Conservation (phyloP, 2,329 filamentous ascomycete species). For the Xylariales sp. region DNA sequence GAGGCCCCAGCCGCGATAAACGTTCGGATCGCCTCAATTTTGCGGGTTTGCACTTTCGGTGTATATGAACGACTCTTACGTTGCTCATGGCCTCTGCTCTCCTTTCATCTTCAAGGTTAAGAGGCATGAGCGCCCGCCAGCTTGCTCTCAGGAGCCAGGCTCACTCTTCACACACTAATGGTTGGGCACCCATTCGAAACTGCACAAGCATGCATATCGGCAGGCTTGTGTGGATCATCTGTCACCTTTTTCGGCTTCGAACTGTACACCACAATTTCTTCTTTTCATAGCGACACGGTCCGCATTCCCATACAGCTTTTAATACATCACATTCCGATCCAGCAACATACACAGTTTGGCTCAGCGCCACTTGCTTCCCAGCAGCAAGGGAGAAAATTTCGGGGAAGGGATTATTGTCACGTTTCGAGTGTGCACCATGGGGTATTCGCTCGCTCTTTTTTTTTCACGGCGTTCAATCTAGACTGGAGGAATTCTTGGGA, state of each 20-base stretch:
- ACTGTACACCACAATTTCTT: constrained; percentile 27
- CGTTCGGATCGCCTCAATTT: constrained; percentile 4
- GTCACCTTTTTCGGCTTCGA: constrained; percentile 17
- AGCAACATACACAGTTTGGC: constrained; percentile 11
- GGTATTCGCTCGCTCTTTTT: constrained; percentile 3
- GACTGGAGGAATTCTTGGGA: constrained; percentile 6
- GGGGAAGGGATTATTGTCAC: constrained; percentile 15
- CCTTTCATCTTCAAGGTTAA: no score
- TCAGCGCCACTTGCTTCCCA: constrained; percentile 16
- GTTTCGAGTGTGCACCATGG: constrained; percentile 15
- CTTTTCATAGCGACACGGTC: constrained; percentile 16
- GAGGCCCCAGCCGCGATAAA: constrained; percentile 27
- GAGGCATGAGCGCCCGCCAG: no score
- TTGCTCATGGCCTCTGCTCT: no score
- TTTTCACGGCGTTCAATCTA: constrained; percentile 8
- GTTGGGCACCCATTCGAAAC: no score
- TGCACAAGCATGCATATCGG: no score
- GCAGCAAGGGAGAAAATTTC: constrained; percentile 13
- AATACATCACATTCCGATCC: constrained; percentile 17
- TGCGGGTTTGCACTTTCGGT: no score
- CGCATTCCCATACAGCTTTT: constrained; percentile 22
- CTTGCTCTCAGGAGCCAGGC: no score
- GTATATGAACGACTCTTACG: no score
- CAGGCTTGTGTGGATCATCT: no score
- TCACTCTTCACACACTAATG: no score